A percentile compares a stretch with the other conserved stretches of the same genome.
Evolutionary conservation across 176 grass and related monocot genomes (phyloP).

Genomic region (Neostapfia colusana): DNA sequence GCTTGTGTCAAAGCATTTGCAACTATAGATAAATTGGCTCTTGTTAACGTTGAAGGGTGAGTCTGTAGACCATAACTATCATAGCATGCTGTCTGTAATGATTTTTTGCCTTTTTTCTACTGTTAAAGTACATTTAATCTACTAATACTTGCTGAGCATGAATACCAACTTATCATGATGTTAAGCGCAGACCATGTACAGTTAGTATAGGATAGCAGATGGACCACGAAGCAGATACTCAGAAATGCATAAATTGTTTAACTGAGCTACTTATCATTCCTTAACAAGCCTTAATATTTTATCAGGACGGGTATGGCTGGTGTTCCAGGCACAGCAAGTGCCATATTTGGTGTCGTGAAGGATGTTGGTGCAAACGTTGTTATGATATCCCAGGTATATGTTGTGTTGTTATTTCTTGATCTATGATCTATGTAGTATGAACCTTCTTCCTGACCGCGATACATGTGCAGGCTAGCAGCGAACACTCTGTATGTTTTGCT

Average conservation of each 20-base stretch:
- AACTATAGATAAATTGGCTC: constrained; percentile 75
- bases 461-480: constrained; percentile 74
- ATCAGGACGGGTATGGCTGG: constrained; percentile 91
- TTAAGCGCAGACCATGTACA: background rate
- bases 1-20: constrained; percentile 79
- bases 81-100: background rate
- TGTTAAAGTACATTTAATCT: background rate
- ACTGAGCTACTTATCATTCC: background rate
- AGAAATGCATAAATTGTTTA: background rate
- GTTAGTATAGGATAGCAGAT: constrained; percentile 6
- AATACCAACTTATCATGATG: background rate
- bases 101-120: background rate
- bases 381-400: constrained; percentile 87
- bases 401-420: background rate
- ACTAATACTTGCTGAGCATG: background rate
- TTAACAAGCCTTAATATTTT: constrained; percentile 15
- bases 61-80: constrained; percentile 1
- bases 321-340: constrained; percentile 81
- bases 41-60: constrained; percentile 91
- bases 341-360: constrained; percentile 79
- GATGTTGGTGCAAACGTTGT: constrained; percentile 91
- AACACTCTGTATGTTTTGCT: constrained; percentile 88
- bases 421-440: constrained; percentile 7
- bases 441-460: constrained; percentile 32
- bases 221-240: background rate